These are phyloP conservation scores for Paraphoma sp. DNA, from an alignment of 2,329 filamentous ascomycete genomes.

Conservation along the genomic window DNA sequence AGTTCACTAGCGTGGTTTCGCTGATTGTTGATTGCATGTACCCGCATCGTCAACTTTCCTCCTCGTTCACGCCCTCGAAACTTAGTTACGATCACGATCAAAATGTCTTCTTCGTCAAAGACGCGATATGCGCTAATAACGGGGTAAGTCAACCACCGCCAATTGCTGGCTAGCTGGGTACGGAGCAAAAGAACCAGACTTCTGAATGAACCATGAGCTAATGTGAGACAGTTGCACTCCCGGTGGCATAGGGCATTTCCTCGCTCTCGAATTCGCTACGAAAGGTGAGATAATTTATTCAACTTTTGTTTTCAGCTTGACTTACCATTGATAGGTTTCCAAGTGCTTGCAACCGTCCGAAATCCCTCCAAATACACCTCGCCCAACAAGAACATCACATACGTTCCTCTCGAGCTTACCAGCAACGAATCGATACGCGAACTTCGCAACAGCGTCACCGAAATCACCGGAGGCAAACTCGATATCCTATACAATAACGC, in stretches of 20 bases:
- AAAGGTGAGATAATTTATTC: slow-evolving; percentile 35
- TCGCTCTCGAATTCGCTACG: slow-evolving; percentile 63
- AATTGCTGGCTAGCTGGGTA: neutral
- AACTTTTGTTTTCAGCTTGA: neutral
- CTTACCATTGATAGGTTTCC: slow-evolving; percentile 49
- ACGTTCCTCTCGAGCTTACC: slow-evolving; percentile 62
- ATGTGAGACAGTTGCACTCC: slow-evolving; percentile 53
- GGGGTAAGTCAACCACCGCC: slow-evolving; percentile 31
- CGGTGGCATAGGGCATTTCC: slow-evolving; percentile 65
- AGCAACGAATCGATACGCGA: slow-evolving; percentile 55
- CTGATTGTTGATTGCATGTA: no score
- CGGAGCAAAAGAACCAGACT: neutral
- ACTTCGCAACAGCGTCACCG: slow-evolving; percentile 56
- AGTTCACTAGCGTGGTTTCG: no score
- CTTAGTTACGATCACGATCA: neutral
- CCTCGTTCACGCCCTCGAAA: no score
- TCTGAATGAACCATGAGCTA: slow-evolving; percentile 4
- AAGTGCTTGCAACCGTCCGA: slow-evolving; percentile 66
- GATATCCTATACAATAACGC: slow-evolving; percentile 67
- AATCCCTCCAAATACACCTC: slow-evolving; percentile 57
- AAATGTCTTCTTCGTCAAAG: slow-evolving; percentile 20
- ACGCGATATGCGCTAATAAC: slow-evolving; percentile 46
- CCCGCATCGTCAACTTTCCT: no score
- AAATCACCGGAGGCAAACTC: slow-evolving; percentile 56
- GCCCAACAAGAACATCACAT: slow-evolving; percentile 59